Conservation (phyloP, 179 eudicot species). For the Gypsophila paniculata region DNA sequence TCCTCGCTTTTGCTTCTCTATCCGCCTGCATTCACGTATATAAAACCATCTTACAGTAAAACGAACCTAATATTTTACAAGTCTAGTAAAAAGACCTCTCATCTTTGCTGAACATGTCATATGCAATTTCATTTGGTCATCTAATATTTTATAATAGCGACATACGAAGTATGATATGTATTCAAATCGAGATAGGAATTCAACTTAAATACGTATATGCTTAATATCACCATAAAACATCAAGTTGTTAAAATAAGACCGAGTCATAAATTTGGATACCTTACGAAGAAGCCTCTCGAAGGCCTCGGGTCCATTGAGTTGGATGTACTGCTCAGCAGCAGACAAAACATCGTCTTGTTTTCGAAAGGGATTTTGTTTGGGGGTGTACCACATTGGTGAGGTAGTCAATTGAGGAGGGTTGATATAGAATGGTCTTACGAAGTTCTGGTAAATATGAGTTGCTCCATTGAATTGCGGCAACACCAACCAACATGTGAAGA, state of each 20-base stretch:
- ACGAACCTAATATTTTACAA: too few species aligned
- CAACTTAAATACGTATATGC: too few species aligned
- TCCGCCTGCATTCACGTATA: slow-evolving; percentile 44
- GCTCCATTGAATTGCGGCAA: slow-evolving; percentile 81
- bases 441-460: slow-evolving; percentile 54
- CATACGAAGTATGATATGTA: too few species aligned
- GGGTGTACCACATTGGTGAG: slow-evolving; percentile 55
- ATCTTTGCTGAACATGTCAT: too few species aligned
- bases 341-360: slow-evolving; percentile 53
- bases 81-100: too few species aligned
- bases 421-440: slow-evolving; percentile 63
- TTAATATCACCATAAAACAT: too few species aligned
- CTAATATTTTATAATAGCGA: too few species aligned
- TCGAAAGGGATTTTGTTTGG: slow-evolving; percentile 47
- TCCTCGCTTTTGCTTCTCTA: slow-evolving; percentile 59
- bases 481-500: slow-evolving; percentile 71
- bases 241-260: background rate
- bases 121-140: too few species aligned
- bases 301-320: slow-evolving; percentile 67
- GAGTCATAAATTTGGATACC: slow-evolving; percentile 26
- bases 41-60: too few species aligned
- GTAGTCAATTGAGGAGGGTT: slow-evolving; percentile 40
- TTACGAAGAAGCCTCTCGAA: slow-evolving; percentile 62
- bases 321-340: slow-evolving; percentile 68
- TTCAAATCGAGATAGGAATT: too few species aligned